Evolutionary conservation across 257 asterid species (phyloP), one percentile per base, ranked within the genome.

Genomic region (Salvia rosmarinus): DNA sequence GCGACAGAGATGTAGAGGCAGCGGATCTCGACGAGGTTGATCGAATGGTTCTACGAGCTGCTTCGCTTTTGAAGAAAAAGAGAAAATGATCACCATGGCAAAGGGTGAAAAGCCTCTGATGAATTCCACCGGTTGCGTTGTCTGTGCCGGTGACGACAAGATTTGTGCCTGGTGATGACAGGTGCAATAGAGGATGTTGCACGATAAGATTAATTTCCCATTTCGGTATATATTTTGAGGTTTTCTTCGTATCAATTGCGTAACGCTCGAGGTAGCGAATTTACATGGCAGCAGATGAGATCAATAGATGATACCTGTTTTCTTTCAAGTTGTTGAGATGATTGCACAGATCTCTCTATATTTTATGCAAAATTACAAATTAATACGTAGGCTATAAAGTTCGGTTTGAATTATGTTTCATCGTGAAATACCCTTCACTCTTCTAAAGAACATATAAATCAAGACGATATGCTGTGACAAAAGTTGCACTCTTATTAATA

Each of bases 11-110:
- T 52, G 79, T 52, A 12, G 87, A 80, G 21, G 55, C 70, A 39
- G 80, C 84, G 10, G 91, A 81, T 73, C 79, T 95, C 66, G 99
- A 95, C 28, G 97, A 95, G 78, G 90, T 95, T 60, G 99, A 91
- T 77, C 78, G 82, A 73, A 73, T 95, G 85, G 76, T 95, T 66
- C 76, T 91, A 30, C 81, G 87, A 49, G 98, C 98, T 30, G 94
- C 94, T 71, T 91, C 99, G 4, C 96, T 89, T 74, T 80, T 95
- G 81, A 94, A 82, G 89, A 91, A 86, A 65, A 87, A 76, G 61
- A 84, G 85, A 80, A 82, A 77, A 80, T 86, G 57, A 67, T 51
- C 56, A 2, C 57, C 57, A 19, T 19, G 4, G 23, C 23, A 5
- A 6, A 49, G 56, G 28, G 23, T 17, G 11, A 16, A 16, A 16